phyloP scores from a whole-genome alignment of 176 grass and related monocot species.

The Avena eriantha region DNA sequence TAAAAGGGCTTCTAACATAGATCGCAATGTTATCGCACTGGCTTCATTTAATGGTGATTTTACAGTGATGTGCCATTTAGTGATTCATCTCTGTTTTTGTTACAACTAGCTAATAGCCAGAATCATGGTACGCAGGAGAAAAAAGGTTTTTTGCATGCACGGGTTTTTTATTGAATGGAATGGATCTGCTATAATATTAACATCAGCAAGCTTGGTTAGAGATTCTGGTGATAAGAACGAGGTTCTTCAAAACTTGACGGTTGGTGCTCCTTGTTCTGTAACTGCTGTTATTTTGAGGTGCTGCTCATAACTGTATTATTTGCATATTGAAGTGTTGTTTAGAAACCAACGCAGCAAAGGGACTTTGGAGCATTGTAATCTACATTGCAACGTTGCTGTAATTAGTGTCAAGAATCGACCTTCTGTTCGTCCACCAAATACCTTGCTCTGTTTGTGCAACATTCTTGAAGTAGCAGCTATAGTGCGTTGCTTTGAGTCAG shows the following conservation, averaged over 20 bases:
- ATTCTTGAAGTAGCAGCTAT: too few species aligned
- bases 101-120: background rate
- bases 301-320: too few species aligned
- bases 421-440: too few species aligned
- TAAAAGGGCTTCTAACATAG: background rate
- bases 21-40: background rate
- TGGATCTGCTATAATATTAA: background rate
- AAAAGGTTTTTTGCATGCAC: constrained; percentile 19
- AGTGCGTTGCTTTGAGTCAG: too few species aligned
- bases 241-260: constrained; percentile 5
- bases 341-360: too few species aligned
- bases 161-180: constrained; percentile 7
- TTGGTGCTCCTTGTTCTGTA: background rate
- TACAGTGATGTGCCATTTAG: background rate
- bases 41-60: constrained; percentile 32
- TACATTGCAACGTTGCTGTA: too few species aligned
- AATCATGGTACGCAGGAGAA: background rate
- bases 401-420: too few species aligned
- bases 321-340: too few species aligned
- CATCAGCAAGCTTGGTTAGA: constrained; percentile 26
- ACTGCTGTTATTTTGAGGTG: background rate
- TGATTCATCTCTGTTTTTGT: background rate
- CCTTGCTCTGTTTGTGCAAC: too few species aligned
- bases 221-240: background rate
- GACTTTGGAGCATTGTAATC: too few species aligned